Evolutionary conservation across 2,329 filamentous ascomycete genomes (phyloP), one percentile per base, ranked within the genome.

Genomic region (Rhynchosporium graminicola): DNA sequence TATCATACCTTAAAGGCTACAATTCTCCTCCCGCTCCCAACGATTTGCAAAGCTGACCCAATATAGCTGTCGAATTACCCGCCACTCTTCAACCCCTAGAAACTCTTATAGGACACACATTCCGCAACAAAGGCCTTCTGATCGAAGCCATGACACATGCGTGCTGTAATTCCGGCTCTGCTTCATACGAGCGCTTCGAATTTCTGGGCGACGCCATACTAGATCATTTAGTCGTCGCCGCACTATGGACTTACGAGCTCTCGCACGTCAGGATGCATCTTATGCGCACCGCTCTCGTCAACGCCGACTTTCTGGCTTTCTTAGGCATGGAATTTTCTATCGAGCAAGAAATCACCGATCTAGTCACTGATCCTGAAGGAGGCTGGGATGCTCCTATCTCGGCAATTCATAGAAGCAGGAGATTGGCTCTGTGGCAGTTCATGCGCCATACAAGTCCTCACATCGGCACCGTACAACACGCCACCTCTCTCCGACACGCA

Each of bases 131-230:
- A 66, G 72, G 80, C 0, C 78, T 97, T 0, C 80, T 97, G 0
- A 71, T 89, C 0, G 91, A 97, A 76, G 90, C 93, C 2, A 79
- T 94, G 56, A 97, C 92, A 0, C 93, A 97, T 71, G 79, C 85
- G 0, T 93, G 90, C 0, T 80, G 73, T 69, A 75, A 73, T 48
- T 61, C 74, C 4, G 81, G 80, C 57, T 78, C 81, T 4, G 79
- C 79, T 2, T 80, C 76, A 28, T 81, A 86, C 12, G 90, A 97
- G 68, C 84, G 92, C 0, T 82, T 97, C 0, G 94, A 97, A 72
- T 97, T 95, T 70, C 78, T 97, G 0, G 94, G 94, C 0, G 94
- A 98, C 69, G 85, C 92, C 0, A 80, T 97, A 2, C 83, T 98
- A 0, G 94, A 98, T 75, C 83, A 87, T 68, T 79, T 97, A 60